Evolutionary conservation across 192 early-diverging fungal species (phyloP), one percentile per base, ranked within the genome.

Genomic region (Coemansia reversa): DNA sequence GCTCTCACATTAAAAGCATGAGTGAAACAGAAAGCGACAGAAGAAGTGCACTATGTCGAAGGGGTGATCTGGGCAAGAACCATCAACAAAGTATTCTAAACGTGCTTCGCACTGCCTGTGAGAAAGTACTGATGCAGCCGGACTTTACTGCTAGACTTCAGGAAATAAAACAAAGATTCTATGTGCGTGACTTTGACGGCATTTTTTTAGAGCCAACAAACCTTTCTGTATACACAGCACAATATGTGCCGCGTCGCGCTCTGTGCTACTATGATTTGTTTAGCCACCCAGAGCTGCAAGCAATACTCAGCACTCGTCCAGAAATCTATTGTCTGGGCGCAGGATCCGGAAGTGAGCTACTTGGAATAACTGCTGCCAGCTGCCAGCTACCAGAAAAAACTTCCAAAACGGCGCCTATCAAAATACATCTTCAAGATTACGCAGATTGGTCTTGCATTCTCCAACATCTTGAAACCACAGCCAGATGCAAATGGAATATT

Each of bases 211-310:
- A 90, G 47, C 83, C 87, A 6, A 63, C 55, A 23, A 89, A 92
- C 48, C 69, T 95, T 7, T 84, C 89, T 6, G 88, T 92, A 0
- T 98, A 98, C 63, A 86, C 89, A n/a, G 90, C 93, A 7, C 86
- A 89, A 35, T 98, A 98, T 76, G 86, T 90, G 25, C 90, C 93
- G 1, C 86, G 88, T 6, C 87, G 95, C 19, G 87, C 94, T 3
- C 66, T 98, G 19, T 93, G 92, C 67, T 98, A 95, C 72, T 89
- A 85, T 51, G 82, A 89, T 54, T 66, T 95, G 32, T 92, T 94
- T 63, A 65, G 55, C 30, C 39, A 47, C 0, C 55, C 73, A 3
- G 66, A 75, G 32, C 56, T 94, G n/a, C 59, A 83, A 28, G 59
- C 35, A 0, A 71, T 94, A 1, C 65, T 89, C 28, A 57, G 56